Evolutionary conservation across 2,329 filamentous ascomycete genomes (phyloP).

Genomic region (Colletotrichum cereale): DNA sequence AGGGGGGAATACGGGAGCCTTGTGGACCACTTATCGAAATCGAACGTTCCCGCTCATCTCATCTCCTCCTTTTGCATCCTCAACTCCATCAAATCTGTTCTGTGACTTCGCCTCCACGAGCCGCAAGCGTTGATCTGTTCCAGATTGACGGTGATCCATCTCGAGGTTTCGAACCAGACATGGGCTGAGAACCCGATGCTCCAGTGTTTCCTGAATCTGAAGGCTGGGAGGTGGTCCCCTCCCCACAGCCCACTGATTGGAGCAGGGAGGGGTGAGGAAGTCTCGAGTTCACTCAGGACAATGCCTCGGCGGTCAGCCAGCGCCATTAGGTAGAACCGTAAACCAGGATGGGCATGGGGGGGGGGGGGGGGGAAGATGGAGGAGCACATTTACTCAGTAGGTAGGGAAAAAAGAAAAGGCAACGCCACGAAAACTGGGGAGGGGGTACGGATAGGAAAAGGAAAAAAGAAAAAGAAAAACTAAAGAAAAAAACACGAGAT

Average conservation of each 20-base stretch:
- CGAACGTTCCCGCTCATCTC: neutral
- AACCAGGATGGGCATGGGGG: neutral
- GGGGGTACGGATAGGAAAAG: neutral
- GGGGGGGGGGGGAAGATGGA: too few species aligned
- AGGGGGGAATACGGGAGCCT: neutral
- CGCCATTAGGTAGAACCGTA: neutral
- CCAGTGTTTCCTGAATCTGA: slow-evolving; percentile 18
- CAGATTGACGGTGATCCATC: slow-evolving; percentile 28
- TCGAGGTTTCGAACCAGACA: slow-evolving; percentile 22
- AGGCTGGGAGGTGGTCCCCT: slow-evolving; percentile 21
- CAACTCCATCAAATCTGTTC: slow-evolving; percentile 34
- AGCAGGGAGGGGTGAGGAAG: neutral
- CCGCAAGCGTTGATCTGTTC: slow-evolving; percentile 24
- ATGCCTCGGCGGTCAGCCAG: slow-evolving; percentile 2
- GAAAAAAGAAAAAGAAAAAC: neutral
- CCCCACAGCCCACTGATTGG: slow-evolving; percentile 6
- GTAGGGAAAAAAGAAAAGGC: too few species aligned
- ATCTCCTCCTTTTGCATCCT: neutral
- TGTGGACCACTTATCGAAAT: slow-evolving; percentile 13
- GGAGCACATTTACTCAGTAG: too few species aligned
- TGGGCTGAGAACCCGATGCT: slow-evolving; percentile 13
- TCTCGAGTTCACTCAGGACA: neutral
- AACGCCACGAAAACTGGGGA: neutral
- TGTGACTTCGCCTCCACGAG: slow-evolving; percentile 32
- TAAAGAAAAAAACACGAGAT: neutral